These are phyloP conservation scores for Dryadomyces quercivorus DNA, from an alignment of 2,329 filamentous ascomycete species.

Conservation along the genomic window DNA sequence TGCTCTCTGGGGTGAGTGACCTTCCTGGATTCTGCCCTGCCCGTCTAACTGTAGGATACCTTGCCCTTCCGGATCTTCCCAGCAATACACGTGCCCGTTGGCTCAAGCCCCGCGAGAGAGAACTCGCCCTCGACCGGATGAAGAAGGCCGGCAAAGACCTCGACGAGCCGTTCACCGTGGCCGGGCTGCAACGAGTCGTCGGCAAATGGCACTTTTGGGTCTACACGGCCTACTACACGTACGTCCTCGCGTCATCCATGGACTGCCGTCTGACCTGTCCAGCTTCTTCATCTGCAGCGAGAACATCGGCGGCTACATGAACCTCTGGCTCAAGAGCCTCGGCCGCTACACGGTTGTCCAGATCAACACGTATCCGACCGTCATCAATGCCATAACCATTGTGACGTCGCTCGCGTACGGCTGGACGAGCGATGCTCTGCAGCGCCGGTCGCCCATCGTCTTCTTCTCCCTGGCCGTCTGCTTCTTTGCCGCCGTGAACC, in stretches of 20 bases:
- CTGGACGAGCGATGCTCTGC: conserved; percentile 1
- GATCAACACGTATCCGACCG: conserved; percentile 2
- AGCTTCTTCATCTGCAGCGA: conserved; percentile 1
- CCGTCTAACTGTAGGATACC: not conserved
- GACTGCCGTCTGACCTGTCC: not conserved
- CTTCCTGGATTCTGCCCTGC: not conserved
- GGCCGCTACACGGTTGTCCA: not conserved
- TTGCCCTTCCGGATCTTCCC: not conserved
- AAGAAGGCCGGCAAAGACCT: not conserved
- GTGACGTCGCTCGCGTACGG: not conserved
- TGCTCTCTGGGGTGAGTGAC: not conserved
- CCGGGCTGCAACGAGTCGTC: not conserved
- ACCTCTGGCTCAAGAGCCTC: not conserved
- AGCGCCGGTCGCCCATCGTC: not conserved
- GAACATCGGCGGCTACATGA: not conserved
- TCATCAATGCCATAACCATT: conserved; percentile 1
- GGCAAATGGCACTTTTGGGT: conserved; percentile 3
- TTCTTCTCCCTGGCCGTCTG: not conserved
- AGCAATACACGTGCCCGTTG: not conserved
- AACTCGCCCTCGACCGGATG: not conserved
- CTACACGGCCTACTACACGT: conserved; percentile 2
- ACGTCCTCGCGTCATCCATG: not conserved
- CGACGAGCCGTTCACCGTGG: not conserved
- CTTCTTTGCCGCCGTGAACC: not conserved
- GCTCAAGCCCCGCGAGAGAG: not conserved